Conservation (phyloP, 257 asterid species). For the Rhazya stricta region DNA sequence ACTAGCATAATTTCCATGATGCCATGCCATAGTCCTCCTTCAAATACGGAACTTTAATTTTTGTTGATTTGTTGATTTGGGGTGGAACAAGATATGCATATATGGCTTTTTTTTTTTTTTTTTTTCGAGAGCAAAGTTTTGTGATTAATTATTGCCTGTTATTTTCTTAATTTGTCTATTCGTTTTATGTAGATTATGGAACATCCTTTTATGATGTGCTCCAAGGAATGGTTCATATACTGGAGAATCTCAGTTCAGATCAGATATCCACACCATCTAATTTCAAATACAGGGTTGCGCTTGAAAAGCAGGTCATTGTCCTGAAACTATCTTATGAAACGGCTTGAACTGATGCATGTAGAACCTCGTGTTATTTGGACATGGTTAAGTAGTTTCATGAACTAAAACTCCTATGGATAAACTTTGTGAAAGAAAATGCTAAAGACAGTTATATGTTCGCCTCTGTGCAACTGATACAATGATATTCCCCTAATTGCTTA, state of each 20-base stretch:
- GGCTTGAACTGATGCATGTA: conserved; percentile 12
- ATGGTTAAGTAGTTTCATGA: not conserved
- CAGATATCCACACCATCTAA: conserved; percentile 71
- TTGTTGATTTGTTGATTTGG: conserved; percentile 6
- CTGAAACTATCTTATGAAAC: conserved; percentile 8
- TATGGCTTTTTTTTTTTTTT: not conserved
- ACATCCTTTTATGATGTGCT: conserved; percentile 68
- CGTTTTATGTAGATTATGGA: conserved; percentile 66
- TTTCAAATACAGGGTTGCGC: conserved; percentile 79
- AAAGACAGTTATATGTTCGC: not conserved
- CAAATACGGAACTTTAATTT: not conserved
- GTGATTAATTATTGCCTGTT: not conserved
- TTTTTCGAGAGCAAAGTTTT: not conserved
- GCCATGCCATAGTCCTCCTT: not conserved
- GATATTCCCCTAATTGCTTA: not conserved
- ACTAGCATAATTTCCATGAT: not conserved
- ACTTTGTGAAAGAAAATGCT: not conserved
- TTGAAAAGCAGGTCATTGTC: conserved; percentile 78
- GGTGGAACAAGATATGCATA: not conserved
- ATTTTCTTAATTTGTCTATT: conserved; percentile 7
- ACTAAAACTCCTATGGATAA: not conserved
- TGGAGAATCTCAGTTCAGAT: conserved; percentile 73
- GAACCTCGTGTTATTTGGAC: not conserved
- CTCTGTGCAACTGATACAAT: not conserved
- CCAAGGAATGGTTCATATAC: conserved; percentile 66